Conservation (phyloP, 2,329 filamentous ascomycete genomes). For the Geoglossum cookeanum region DNA sequence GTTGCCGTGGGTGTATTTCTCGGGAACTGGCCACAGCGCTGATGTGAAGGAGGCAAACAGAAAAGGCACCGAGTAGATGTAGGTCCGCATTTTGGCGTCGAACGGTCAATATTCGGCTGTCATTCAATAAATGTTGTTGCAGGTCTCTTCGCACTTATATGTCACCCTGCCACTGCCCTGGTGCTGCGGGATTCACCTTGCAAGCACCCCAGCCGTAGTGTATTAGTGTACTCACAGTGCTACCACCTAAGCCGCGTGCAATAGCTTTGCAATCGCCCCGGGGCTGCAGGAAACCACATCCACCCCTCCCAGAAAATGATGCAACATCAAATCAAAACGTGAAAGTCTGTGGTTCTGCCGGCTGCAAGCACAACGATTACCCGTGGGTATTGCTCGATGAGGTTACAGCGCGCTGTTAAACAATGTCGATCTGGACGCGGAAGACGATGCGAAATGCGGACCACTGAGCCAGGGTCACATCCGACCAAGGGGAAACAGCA, state of each 20-base stretch:
- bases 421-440: not conserved
- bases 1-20: conserved; percentile 9
- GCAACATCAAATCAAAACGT: not conserved
- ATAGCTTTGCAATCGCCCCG: not conserved
- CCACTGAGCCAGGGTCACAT: not conserved
- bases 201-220: not conserved
- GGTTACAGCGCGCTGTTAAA: not conserved
- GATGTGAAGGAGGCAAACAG: conserved; percentile 3
- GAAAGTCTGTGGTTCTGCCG: not conserved
- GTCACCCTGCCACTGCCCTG: not conserved
- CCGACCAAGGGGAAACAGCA: not conserved
- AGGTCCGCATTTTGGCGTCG: not conserved
- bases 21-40: conserved; percentile 12
- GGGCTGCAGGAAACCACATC: not conserved
- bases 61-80: not conserved
- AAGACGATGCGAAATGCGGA: not conserved
- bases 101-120: not conserved
- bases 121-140: not conserved
- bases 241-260: not conserved
- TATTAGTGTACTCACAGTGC: too few relatives aligned
- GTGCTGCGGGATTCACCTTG: not conserved
- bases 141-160: not conserved
- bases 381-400: not conserved
- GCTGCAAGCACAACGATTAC: not conserved
- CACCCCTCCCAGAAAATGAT: not conserved